Percentiles rank a stretch among this genome's conserved stretches.
phyloP scores from a whole-genome alignment of 306 rosid species.

The Malus sieversii region DNA sequence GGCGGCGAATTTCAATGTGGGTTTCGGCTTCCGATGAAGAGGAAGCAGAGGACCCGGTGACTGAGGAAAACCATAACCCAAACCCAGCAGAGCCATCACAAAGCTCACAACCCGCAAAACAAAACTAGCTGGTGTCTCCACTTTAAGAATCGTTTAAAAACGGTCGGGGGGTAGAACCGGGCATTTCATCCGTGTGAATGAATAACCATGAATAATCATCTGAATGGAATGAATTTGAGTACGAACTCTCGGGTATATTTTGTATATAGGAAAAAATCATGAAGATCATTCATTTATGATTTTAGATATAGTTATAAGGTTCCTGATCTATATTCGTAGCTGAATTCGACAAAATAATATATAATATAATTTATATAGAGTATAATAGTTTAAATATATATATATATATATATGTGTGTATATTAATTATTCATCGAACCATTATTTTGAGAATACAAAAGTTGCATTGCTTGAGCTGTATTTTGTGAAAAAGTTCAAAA shows the following conservation, averaged over 20 bases:
- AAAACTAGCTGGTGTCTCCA: not conserved
- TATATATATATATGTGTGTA: too few relatives aligned
- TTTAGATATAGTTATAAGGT: too few relatives aligned
- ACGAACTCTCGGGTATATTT: too few relatives aligned
- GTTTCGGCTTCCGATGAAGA: slow-evolving; percentile 7
- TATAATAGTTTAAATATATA: too few relatives aligned
- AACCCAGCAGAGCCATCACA: slow-evolving; percentile 15
- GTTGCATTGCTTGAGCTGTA: too few relatives aligned
- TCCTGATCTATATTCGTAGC: too few relatives aligned
- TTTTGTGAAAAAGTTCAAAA: too few relatives aligned
- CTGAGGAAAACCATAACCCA: slow-evolving; percentile 20
- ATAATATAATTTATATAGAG: too few relatives aligned
- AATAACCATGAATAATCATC: fast-evolving
- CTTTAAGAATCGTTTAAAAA: not conserved
- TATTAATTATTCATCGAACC: too few relatives aligned
- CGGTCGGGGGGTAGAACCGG: not conserved
- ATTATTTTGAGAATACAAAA: too few relatives aligned
- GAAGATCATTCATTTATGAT: too few relatives aligned
- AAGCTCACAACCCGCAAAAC: not conserved
- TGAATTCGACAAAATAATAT: too few relatives aligned
- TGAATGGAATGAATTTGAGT: fast-evolving
- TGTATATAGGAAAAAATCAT: fast-evolving
- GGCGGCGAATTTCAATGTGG: slow-evolving; percentile 10
- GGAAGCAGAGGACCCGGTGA: slow-evolving; percentile 15
- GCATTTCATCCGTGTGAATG: not conserved